Evolutionary conservation across 768 basidiomycete genomes (phyloP).

Genomic region (Vararia minispora): DNA sequence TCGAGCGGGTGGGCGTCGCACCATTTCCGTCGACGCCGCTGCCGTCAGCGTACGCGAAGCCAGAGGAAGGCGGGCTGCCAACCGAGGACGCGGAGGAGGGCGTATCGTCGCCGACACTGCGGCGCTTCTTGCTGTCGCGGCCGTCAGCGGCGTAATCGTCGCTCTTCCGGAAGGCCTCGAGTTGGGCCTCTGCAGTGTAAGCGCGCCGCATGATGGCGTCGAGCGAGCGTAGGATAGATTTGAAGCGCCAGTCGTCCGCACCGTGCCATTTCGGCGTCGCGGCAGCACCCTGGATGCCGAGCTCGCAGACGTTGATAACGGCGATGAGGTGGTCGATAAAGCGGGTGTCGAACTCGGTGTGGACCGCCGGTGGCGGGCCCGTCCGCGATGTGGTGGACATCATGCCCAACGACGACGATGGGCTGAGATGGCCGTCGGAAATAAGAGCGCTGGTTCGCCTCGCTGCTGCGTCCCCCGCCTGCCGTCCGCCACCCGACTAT

Average conservation of each 20-base stretch:
- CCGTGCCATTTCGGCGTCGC: constrained; percentile 14
- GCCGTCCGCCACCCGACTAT: too few relatives aligned
- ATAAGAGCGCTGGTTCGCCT: too few relatives aligned
- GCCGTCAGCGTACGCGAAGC: too few relatives aligned
- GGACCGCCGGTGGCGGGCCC: too few relatives aligned
- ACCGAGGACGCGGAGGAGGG: constrained; percentile 9
- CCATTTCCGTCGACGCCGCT: constrained; percentile 2
- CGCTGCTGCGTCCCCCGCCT: too few relatives aligned
- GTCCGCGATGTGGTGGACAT: too few relatives aligned
- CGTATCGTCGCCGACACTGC: constrained; percentile 14
- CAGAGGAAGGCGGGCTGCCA: too few relatives aligned
- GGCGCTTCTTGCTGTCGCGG: constrained; percentile 13
- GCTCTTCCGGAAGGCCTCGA: constrained; percentile 12
- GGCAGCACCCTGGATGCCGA: constrained; percentile 13
- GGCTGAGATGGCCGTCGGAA: too few relatives aligned
- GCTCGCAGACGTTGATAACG: constrained; percentile 13
- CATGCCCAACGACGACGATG: too few relatives aligned
- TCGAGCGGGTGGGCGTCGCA: constrained; percentile 6
- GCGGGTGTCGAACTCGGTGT: too few relatives aligned
- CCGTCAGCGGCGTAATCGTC: too few relatives aligned
- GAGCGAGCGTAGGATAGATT: constrained; percentile 11
- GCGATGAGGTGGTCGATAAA: constrained; percentile 13
- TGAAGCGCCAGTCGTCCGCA: constrained; percentile 13
- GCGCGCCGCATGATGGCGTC: constrained; percentile 12
- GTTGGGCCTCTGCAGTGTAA: constrained; percentile 14